Percentiles rank a stretch among this genome's conserved stretches.
Evolutionary conservation across 805 yeast genomes (phyloP).

Genomic region (Saccharomycopsis guyanensis): DNA sequence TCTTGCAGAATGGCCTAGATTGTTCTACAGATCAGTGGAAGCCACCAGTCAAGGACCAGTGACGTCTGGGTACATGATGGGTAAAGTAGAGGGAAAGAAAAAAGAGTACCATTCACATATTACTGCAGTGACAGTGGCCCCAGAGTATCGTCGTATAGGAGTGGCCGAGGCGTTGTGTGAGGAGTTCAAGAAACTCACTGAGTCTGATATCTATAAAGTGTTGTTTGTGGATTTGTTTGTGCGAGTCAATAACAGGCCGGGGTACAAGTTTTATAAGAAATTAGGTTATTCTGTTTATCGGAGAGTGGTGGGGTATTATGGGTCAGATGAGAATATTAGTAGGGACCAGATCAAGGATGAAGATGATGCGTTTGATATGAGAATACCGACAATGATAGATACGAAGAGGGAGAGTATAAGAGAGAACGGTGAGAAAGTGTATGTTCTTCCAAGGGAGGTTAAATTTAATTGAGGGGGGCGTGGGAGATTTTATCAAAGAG

Average conservation of each 20-base stretch:
- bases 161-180: conserved; percentile 75
- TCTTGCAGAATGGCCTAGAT: conserved; percentile 77
- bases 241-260: conserved; percentile 73
- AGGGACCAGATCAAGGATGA: conserved; percentile 41
- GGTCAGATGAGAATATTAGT: conserved; percentile 39
- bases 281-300: conserved; percentile 80
- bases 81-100: conserved; percentile 84
- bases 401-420: conserved; percentile 44
- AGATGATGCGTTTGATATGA: conserved; percentile 85
- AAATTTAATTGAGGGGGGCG: conserved; percentile 2
- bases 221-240: conserved; percentile 89
- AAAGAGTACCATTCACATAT: conserved; percentile 95
- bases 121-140: conserved; percentile 88
- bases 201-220: conserved; percentile 69
- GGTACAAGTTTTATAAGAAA: conserved; percentile 75
- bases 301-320: conserved; percentile 85
- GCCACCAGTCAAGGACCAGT: conserved; percentile 29
- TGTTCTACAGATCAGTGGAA: conserved; percentile 71
- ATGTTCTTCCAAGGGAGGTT: conserved; percentile 56
- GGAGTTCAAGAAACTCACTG: conserved; percentile 65
- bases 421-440: conserved; percentile 49
- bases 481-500: too few relatives aligned
- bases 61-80: conserved; percentile 80
- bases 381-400: conserved; percentile 58
- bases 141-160: conserved; percentile 76